Evolutionary conservation across 2,329 filamentous ascomycete genomes (phyloP).

Genomic region (Calonectria leucothoes): DNA sequence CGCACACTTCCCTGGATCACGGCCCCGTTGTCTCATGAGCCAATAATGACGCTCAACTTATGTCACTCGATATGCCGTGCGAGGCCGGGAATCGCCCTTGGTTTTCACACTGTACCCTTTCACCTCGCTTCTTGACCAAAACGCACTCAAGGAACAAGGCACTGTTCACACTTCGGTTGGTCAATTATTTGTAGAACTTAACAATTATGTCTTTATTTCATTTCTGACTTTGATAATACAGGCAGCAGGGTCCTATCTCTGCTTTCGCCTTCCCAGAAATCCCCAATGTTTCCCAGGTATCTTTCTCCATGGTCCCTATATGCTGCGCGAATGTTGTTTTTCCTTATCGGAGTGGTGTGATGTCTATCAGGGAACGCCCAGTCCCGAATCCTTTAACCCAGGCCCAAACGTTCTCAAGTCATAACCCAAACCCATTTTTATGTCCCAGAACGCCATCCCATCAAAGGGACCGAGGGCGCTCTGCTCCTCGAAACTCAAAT

Average conservation of each 20-base stretch:
- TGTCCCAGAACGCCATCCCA: conserved; percentile 44
- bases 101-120: neutral
- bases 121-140: neutral
- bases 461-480: conserved; percentile 31
- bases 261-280: conserved; percentile 32
- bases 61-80: neutral
- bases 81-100: neutral
- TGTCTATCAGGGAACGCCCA: conserved; percentile 53
- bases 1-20: too few relatives aligned
- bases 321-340: conserved; percentile 45
- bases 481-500: conserved; percentile 32
- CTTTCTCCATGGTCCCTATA: conserved; percentile 32
- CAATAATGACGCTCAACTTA: conserved; percentile 26
- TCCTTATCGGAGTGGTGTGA: conserved; percentile 60
- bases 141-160: neutral
- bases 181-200: neutral
- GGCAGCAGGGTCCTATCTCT: conserved; percentile 45
- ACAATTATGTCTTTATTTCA: conserved; percentile 21
- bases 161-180: neutral
- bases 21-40: neutral
- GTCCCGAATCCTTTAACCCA: conserved; percentile 40
- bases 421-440: conserved; percentile 40
- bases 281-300: conserved; percentile 30
- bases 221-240: conserved; percentile 44
- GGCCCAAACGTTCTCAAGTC: conserved; percentile 31